Evolutionary conservation across 768 basidiomycete species (phyloP).

Genomic region (Asterophora parasitica): DNA sequence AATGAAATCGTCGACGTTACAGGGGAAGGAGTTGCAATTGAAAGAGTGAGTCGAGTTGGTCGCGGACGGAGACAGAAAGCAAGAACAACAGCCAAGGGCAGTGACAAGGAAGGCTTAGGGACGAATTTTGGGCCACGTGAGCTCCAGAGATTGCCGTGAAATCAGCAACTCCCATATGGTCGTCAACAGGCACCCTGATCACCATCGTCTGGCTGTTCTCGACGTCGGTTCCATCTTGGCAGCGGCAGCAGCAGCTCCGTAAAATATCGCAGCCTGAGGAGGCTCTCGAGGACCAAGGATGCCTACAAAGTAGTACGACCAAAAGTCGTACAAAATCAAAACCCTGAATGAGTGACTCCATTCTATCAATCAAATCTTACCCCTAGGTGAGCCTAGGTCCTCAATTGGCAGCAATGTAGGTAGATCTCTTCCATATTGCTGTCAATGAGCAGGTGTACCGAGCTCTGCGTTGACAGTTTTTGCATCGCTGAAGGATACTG

Average conservation of each 20-base stretch:
- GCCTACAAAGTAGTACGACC: too few relatives aligned
- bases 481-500: too few relatives aligned
- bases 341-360: too few relatives aligned
- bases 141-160: not conserved
- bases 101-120: not conserved
- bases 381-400: too few relatives aligned
- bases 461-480: too few relatives aligned
- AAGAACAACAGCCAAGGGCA: not conserved
- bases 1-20: conserved; percentile 2
- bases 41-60: conserved; percentile 10
- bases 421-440: too few relatives aligned
- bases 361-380: too few relatives aligned
- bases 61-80: not conserved
- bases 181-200: not conserved
- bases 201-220: not conserved
- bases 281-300: too few relatives aligned
- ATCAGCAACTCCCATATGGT: not conserved
- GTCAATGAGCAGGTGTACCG: too few relatives aligned
- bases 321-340: too few relatives aligned
- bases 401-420: too few relatives aligned
- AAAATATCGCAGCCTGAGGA: not conserved
- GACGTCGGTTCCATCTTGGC: not conserved
- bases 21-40: not conserved
- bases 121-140: not conserved
- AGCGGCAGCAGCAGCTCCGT: not conserved